Percentiles rank a stretch among this genome's conserved stretches.
phyloP scores from a whole-genome alignment of 257 asterid genomes.

The Voacanga thouarsii region DNA sequence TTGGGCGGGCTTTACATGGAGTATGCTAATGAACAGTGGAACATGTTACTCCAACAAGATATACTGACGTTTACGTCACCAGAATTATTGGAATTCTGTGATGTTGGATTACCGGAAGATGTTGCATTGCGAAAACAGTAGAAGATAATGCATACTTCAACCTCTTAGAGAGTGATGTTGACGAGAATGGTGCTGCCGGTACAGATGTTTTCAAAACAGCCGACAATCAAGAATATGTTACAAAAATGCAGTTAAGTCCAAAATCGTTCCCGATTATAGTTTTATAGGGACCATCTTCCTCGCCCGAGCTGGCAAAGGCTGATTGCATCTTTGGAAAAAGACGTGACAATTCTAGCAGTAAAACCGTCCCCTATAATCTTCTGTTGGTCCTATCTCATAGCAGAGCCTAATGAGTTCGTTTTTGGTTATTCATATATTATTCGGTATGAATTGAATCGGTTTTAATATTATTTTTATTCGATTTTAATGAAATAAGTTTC shows the following conservation, averaged over 20 bases:
- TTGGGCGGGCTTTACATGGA: neutral
- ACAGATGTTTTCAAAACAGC: neutral
- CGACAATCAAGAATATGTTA: neutral
- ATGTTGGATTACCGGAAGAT: neutral
- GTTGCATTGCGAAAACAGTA: slow-evolving; percentile 1
- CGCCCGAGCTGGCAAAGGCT: slow-evolving; percentile 16
- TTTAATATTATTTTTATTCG: no score
- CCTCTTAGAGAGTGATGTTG: slow-evolving; percentile 15
- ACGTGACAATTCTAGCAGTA: neutral
- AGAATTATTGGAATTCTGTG: neutral
- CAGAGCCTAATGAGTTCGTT: neutral
- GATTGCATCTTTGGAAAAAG: neutral
- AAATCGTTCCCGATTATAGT: neutral
- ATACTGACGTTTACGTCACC: neutral
- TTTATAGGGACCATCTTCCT: slow-evolving; percentile 15
- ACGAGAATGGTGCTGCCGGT: slow-evolving; percentile 8
- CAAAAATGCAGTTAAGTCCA: neutral
- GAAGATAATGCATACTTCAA: slow-evolving; percentile 1
- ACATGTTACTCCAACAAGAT: neutral
- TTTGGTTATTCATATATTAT: neutral
- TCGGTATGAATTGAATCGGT: no score
- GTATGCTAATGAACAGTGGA: neutral
- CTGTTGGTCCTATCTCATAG: neutral
- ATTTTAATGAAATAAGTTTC: no score
- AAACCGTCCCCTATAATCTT: neutral